Evolutionary conservation across 768 basidiomycete genomes (phyloP), one percentile per base, ranked within the genome.

Genomic region (Boletus sp.): DNA sequence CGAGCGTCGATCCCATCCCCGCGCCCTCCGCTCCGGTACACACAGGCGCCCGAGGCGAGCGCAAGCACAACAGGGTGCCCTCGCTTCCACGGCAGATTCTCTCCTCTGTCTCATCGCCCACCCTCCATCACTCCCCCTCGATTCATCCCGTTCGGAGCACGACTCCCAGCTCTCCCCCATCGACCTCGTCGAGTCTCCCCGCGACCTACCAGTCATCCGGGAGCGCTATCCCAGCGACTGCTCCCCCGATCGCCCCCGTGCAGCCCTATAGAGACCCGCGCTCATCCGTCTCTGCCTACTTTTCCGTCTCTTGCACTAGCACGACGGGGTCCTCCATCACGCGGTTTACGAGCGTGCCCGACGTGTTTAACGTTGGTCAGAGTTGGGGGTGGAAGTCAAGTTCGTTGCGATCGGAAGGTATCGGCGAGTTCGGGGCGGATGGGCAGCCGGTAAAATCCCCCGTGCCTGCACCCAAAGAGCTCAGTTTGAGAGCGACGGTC

Each of bases 371-470:
- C 29, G 78, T 93, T 42, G 84, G 84, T 55, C 91, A 94, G 76
- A 91, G 88, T 58, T 96, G 93, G 94, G 94, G 93, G 0, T 95
- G 93, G 93, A 93, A 93, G 73, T 80, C 78, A 50, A 79, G 77
- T 54, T 79, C 80, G 19, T 65, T 85, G 47, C 66, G 78, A 15
- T 77, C 75, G 19, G 81, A 83, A 50, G 82, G 67, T 52, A 76
- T 79, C 61, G 64, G 75, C 56, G 64, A 82, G 47, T 71, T 71
- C 15, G 66, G 70, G 34, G 67, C 75, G 15, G 65, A 69, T 54
- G 60, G 65, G 17, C 56, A 65, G n/a, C 60, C 61, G 25, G 57
- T 69, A 48, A 75, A 75, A 60, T 55, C 64, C 8, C 60, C 62
- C 10, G 56, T 60, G 13, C 71, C 71, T 54, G 69, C 69, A 2